phyloP scores from a whole-genome alignment of 495 filamentous ascomycete genomes.

The Penicillium silybi region DNA sequence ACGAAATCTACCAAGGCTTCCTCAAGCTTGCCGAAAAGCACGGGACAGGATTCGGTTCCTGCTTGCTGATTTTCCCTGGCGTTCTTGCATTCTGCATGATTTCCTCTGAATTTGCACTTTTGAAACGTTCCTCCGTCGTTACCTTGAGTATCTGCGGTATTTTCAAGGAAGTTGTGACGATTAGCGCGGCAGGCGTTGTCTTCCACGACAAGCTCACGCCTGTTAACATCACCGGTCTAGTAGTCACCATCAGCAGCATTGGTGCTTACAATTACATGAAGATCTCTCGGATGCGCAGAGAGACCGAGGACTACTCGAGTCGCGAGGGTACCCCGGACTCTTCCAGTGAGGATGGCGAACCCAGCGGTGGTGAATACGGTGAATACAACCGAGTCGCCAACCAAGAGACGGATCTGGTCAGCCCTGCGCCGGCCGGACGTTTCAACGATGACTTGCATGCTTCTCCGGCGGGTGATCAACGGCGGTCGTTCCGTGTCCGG shows the following conservation, averaged over 20 bases:
- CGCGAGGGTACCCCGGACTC: conserved; percentile 29
- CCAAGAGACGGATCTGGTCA: conserved; percentile 23
- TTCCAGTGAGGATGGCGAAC: conserved; percentile 30
- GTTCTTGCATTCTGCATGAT: conserved; percentile 95
- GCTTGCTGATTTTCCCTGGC: conserved; percentile 83
- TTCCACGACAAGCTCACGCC: conserved; percentile 88
- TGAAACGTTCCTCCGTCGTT: conserved; percentile 93
- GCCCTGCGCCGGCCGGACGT: conserved; percentile 11
- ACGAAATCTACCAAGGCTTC: conserved; percentile 59
- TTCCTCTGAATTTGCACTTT: conserved; percentile 87
- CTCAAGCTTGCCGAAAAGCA: conserved; percentile 57
- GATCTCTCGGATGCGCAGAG: conserved; percentile 77
- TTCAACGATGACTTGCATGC: conserved; percentile 30
- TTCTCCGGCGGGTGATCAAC: conserved; percentile 24
- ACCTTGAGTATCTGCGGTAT: conserved; percentile 96
- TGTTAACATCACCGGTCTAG: conserved; percentile 80
- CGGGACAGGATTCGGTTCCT: conserved; percentile 53
- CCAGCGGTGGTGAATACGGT: conserved; percentile 18
- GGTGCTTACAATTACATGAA: conserved; percentile 93
- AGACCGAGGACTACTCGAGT: conserved; percentile 45
- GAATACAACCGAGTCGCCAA: conserved; percentile 28
- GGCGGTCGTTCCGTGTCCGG: conserved; percentile 37
- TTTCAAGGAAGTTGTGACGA: conserved; percentile 98
- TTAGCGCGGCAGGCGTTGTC: conserved; percentile 78
- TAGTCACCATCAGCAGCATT: conserved; percentile 87